Evolutionary conservation across 768 basidiomycete genomes (phyloP), one percentile per base, ranked within the genome.

Genomic region (Rhodotorula graminis): DNA sequence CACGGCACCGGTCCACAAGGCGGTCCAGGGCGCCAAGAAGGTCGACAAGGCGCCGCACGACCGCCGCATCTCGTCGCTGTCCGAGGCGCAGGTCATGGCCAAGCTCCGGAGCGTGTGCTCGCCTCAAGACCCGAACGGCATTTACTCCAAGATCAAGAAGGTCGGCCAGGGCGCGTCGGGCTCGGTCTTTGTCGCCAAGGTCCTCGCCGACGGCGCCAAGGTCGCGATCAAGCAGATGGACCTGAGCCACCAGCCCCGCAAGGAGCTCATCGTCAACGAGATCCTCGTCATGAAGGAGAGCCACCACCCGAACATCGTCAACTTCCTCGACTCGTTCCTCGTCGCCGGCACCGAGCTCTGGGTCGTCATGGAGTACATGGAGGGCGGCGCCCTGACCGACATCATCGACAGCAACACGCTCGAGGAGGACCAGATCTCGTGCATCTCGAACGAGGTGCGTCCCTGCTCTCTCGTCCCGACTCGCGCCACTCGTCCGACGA

Each of bases 281-380:
- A 98, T 98, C 67, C 94, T 97, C 72, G 96, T 99, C 77, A 98
- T 99, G 95, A 95, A 93, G 81, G 96, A 98, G 82, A 90, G 90
- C 71, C 94, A 97, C 81, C 92, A 98, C 52, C 88, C 92, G 14
- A 88, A 98, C 68, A 85, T 98, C 37, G 89, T 91, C 69, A 93
- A 95, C 80, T 86, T 97, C 52, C 86, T 92, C 53, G 82, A 83
- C 62, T 91, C 92, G 68, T 96, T 93, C 83, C 88, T 91, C 81
- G 86, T 94, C 80, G 93, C 96, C 80, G 95, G 93, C 0, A 91
- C 93, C 33, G 90, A 92, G 59, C 92, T 99, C 15, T 99, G 96
- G 95, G 98, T 99, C 75, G 92, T 90, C 52, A 99, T 99, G 96
- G 96, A 99, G 80, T 88, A 88, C 78, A 96, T 96, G 33, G 90